Conservation (phyloP, 495 filamentous ascomycete species). For the Collariella sp. region DNA sequence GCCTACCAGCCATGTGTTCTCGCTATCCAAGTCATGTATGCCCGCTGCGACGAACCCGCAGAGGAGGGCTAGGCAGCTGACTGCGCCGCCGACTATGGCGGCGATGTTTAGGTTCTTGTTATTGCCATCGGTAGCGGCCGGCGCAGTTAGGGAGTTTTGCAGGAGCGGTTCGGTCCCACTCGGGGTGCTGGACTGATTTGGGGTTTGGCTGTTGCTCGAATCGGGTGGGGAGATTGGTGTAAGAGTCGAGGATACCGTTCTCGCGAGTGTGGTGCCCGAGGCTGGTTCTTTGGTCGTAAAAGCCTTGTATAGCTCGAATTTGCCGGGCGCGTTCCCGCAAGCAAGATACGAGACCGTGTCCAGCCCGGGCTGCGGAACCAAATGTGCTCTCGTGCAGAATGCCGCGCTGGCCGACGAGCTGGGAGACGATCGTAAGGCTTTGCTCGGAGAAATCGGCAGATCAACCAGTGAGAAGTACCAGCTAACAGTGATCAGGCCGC, state of each 20-base stretch:
- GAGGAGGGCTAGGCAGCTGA: constrained; percentile 1
- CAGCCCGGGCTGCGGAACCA: not conserved
- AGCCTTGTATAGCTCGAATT: not conserved
- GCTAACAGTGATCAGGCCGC: not conserved
- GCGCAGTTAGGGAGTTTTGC: not conserved
- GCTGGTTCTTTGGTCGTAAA: not conserved
- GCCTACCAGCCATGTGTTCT: no score
- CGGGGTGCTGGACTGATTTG: not conserved
- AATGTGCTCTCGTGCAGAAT: not conserved
- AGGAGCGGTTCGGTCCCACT: not conserved
- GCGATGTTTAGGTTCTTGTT: not conserved
- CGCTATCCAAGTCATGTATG: no score
- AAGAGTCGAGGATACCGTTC: not conserved
- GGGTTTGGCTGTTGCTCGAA: not conserved
- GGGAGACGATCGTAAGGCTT: not conserved
- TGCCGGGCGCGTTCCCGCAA: not conserved
- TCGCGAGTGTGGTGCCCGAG: not conserved
- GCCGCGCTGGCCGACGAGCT: not conserved
- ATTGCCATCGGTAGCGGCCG: not conserved
- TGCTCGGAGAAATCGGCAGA: not conserved
- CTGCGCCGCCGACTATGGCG: constrained; percentile 2
- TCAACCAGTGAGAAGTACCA: not conserved
- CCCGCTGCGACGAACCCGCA: constrained; percentile 1
- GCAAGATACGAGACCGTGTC: not conserved
- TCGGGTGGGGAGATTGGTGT: not conserved